Evolutionary conservation across 768 basidiomycete species (phyloP).

Genomic region (Kwoniella dejecticola): DNA sequence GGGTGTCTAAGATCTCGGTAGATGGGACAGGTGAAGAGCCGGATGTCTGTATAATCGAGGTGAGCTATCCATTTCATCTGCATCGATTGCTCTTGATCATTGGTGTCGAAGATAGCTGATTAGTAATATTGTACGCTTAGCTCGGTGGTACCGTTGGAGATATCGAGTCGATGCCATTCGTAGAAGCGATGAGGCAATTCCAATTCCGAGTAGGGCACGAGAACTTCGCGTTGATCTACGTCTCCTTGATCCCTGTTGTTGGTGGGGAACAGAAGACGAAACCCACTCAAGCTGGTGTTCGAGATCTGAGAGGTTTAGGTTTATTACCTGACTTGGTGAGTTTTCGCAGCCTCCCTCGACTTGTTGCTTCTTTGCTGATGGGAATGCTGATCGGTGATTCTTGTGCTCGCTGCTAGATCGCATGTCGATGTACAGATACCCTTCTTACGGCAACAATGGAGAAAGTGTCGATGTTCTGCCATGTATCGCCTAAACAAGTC

Average conservation of each 20-base stretch:
- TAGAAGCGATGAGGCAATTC: constrained; percentile 99
- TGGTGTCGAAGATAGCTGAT: not conserved
- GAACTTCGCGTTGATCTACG: constrained; percentile 95
- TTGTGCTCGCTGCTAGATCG: no score
- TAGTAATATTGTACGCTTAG: constrained; percentile 56
- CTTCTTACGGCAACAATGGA: constrained; percentile 83
- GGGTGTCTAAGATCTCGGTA: constrained; percentile 89
- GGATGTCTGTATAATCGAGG: constrained; percentile 97
- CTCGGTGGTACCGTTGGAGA: constrained; percentile 98
- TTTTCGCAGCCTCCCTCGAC: constrained; percentile 18
- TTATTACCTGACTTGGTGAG: constrained; percentile 86
- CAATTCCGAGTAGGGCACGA: constrained; percentile 96
- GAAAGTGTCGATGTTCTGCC: constrained; percentile 99
- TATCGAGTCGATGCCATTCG: constrained; percentile 96
- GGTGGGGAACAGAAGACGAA: constrained; percentile 99
- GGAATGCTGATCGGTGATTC: no score
- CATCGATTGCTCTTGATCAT: not conserved
- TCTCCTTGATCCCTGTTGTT: constrained; percentile 97
- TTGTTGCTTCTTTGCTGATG: no score
- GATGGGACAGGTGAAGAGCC: constrained; percentile 91
- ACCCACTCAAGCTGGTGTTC: constrained; percentile 95
- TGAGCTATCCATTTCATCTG: constrained; percentile 52
- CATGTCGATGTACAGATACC: constrained; percentile 82
- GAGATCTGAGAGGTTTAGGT: constrained; percentile 87
- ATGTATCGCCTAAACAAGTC: constrained; percentile 80